These are phyloP conservation scores for Xylariaceae sp. DNA, from an alignment of 2,329 filamentous ascomycete genomes.

Conservation along the genomic window DNA sequence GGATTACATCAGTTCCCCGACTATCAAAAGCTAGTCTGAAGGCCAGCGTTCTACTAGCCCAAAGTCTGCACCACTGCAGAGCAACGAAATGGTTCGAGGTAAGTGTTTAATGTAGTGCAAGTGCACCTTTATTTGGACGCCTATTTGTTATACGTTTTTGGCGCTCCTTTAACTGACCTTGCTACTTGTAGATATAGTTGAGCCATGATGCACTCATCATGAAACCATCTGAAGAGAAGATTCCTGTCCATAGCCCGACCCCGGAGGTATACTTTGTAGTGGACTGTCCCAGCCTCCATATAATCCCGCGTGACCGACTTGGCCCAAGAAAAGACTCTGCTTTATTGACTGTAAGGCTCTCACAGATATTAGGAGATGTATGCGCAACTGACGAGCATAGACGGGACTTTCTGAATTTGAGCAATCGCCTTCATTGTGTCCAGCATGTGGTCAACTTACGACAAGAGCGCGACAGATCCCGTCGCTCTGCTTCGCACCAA, in stretches of 20 bases:
- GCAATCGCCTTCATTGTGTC: slow-evolving; percentile 32
- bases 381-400: neutral
- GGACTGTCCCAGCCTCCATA: slow-evolving; percentile 8
- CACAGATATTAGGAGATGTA: neutral
- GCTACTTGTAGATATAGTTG: no score
- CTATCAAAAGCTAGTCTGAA: no score
- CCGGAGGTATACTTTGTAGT: slow-evolving; percentile 8
- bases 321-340: neutral
- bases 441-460: slow-evolving; percentile 26
- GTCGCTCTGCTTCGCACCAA: slow-evolving; percentile 8
- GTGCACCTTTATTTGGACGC: no score
- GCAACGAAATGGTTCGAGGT: no score
- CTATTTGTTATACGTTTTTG: no score
- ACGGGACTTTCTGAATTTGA: slow-evolving; percentile 9
- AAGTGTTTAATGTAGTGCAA: no score
- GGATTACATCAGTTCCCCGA: no score
- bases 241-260: neutral
- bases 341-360: neutral
- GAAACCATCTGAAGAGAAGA: slow-evolving; percentile 10
- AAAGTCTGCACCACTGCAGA: no score
- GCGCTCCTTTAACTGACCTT: no score
- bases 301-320: neutral
- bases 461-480: slow-evolving; percentile 21
- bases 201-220: slow-evolving; percentile 1
- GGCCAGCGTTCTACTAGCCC: no score